Evolutionary conservation across 2,329 filamentous ascomycete genomes (phyloP).

Genomic region (Waltergamsia citrina): DNA sequence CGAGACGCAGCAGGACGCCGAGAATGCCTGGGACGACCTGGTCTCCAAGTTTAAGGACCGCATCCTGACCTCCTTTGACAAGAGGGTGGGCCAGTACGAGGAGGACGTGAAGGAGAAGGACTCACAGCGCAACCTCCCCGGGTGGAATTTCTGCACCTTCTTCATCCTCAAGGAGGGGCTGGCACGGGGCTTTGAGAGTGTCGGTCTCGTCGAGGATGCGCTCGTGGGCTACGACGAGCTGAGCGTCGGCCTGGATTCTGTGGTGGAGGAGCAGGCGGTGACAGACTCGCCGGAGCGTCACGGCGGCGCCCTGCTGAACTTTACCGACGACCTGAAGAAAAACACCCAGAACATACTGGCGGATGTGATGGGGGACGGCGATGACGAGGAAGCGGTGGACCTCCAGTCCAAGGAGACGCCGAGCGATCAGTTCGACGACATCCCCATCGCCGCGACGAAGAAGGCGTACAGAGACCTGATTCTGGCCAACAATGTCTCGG

Average conservation of each 20-base stretch:
- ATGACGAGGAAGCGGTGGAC: constrained; percentile 36
- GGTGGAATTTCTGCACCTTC: constrained; percentile 99
- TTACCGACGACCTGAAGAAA: constrained; percentile 64
- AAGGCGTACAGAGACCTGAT: constrained; percentile 91
- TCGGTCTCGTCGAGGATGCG: constrained; percentile 91
- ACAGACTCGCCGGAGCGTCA: constrained; percentile 53
- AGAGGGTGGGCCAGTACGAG: constrained; percentile 87
- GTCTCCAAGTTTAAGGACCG: constrained; percentile 78
- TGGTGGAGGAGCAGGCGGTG: constrained; percentile 63
- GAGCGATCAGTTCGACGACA: constrained; percentile 39
- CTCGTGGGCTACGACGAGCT: constrained; percentile 93
- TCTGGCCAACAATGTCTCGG: constrained; percentile 84
- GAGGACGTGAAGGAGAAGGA: constrained; percentile 96
- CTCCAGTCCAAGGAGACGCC: constrained; percentile 33
- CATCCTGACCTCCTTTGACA: constrained; percentile 84
- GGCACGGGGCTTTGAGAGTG: constrained; percentile 88
- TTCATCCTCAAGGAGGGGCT: constrained; percentile 96
- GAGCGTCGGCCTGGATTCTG: constrained; percentile 73
- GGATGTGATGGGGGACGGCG: constrained; percentile 19
- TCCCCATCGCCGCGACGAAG: constrained; percentile 51
- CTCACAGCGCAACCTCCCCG: constrained; percentile 73
- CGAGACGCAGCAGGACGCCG: constrained; percentile 68
- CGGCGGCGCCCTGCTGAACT: constrained; percentile 60
- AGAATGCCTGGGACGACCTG: constrained; percentile 75
- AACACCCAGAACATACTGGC: constrained; percentile 43